Conservation (phyloP, 148 eudicot genomes). For the Spergularia marina region DNA sequence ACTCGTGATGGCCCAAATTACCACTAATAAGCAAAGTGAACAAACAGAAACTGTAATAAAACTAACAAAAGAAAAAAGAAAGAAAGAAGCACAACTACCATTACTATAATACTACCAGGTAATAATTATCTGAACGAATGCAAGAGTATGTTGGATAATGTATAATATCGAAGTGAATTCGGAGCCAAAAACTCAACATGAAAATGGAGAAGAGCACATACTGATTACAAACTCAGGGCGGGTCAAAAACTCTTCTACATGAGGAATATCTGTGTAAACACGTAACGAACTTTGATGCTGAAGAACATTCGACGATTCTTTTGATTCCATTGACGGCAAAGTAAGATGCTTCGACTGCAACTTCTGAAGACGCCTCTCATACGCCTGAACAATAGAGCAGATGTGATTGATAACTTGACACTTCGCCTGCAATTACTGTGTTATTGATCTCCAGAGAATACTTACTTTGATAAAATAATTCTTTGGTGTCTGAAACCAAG, state of each 20-base stretch:
- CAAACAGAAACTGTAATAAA: not conserved
- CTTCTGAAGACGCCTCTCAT: conserved; percentile 48
- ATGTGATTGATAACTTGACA: not conserved
- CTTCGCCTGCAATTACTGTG: not conserved
- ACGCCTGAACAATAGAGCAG: conserved; percentile 49
- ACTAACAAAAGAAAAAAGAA: not conserved
- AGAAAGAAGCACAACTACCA: too few species aligned
- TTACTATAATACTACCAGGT: too few species aligned
- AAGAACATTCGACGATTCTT: conserved; percentile 35
- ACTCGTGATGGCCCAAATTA: not conserved
- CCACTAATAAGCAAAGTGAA: not conserved
- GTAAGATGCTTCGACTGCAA: conserved; percentile 43
- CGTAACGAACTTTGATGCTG: conserved; percentile 44
- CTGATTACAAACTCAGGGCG: conserved; percentile 80
- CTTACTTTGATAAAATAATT: conserved; percentile 68
- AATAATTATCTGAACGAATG: too few species aligned
- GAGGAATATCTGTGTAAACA: conserved; percentile 85
- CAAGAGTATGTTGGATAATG: too few species aligned
- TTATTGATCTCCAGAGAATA: not conserved
- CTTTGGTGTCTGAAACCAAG: conserved; percentile 97
- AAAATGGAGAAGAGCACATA: conserved; percentile 35
- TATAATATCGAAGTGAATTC: not conserved
- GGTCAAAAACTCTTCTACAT: conserved; percentile 66
- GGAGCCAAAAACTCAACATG: not conserved
- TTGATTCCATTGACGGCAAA: conserved; percentile 28